Evolutionary conservation across 2,329 filamentous ascomycete species (phyloP).

Genomic region (Xylaria sp.): DNA sequence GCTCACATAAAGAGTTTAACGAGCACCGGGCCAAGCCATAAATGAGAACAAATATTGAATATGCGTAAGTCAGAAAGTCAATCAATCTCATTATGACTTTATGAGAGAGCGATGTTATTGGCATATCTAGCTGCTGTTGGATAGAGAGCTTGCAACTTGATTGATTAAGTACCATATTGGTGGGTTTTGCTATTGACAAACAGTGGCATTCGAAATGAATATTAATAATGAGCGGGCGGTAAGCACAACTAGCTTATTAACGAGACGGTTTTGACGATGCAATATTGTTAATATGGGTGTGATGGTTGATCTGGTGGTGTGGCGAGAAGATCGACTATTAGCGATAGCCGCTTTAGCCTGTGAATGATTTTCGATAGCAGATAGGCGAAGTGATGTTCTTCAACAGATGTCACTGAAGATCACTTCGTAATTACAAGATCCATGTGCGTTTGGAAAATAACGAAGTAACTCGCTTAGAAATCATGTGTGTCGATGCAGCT

Average conservation of each 20-base stretch:
- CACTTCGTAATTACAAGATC: neutral
- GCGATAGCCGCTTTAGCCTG: slow-evolving; percentile 1
- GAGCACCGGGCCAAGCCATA: neutral
- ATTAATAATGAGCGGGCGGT: neutral
- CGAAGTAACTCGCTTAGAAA: neutral
- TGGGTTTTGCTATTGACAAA: neutral
- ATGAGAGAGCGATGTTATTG: neutral
- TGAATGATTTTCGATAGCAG: neutral
- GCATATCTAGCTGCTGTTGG: neutral
- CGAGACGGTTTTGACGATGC: neutral
- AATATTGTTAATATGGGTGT: slow-evolving; percentile 5
- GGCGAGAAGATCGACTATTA: slow-evolving; percentile 9
- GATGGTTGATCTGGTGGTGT: neutral
- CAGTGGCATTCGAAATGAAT: neutral
- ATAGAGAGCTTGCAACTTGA: neutral
- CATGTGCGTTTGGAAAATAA: neutral
- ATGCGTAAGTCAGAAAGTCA: neutral
- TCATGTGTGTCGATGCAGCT: neutral
- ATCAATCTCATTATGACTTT: neutral
- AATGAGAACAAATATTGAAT: neutral
- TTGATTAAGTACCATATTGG: neutral
- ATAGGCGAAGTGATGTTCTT: neutral
- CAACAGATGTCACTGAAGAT: neutral
- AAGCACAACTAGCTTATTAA: neutral
- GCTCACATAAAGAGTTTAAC: neutral